Base-by-base conservation (phyloP, 2,329 filamentous ascomycete genomes). In the Botrytis galanthina region DNA sequence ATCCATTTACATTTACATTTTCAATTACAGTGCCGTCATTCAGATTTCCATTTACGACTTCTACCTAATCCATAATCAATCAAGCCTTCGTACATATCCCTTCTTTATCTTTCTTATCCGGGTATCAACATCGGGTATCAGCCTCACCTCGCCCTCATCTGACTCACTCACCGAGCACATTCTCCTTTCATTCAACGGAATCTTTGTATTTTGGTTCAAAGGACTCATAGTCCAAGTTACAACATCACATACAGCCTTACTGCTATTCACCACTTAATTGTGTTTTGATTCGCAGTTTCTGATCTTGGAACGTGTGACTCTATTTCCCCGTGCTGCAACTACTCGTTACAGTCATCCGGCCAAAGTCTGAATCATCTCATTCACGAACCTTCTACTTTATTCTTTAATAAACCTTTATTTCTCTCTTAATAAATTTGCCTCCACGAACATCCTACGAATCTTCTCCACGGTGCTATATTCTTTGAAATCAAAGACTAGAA, bases 181-280 rank as follows among this genome's bases (percentile, higher is more conserved):
- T 37, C 68, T 48, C 42, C 44, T 44, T 63, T 70, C 29, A 9
- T 46, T 63, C 18, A 35, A 29, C 32, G 8, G 1, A 39, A n/a
- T 48, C 66, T 68, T 42, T 57, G 26, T 42, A n/a, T 57, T 57
- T 32, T 42, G 46, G 39, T n/a, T 54, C 46, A 68, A 29, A 68
- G 4, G 64, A 39, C 46, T 29, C 29, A 62, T 7, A n/a, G 16
- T 14, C 18, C 59, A 22, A n/a, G 22, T 51, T 39, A 35, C 16
- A 39, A 12, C 44, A 26, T 16, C 26, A 54, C 48, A 54, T 16
- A 54, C 48, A n/a, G 12, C 2, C n/a, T 39, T 39, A 0, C 44
- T 48, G 59, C 57, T 10, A 51, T 37, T 71, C 69, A 71, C 69
- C 69, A 66, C 70, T 71, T 71, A 2, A 71, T 51, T 71, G 70